Base-by-base conservation (phyloP, 441 rosid genomes). In the Iberis amara region DNA sequence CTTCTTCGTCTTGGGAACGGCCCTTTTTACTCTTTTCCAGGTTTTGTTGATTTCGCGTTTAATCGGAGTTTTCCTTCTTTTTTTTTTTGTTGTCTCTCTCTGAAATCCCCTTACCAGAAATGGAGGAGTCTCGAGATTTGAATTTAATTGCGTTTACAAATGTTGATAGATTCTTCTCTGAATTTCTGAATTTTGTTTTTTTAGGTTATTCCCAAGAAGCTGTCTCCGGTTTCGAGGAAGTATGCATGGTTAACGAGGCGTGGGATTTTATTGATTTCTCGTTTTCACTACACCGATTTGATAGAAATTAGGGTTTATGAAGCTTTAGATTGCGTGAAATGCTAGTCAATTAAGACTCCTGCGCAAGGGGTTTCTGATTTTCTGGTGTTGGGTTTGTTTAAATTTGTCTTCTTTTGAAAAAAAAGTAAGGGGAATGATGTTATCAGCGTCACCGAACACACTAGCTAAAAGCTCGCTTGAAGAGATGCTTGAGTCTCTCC, bases 401-500 rank as follows among this genome's bases (percentile, higher is more conserved):
- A 14, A 13, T 21, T 37, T 30, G 5, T 21, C n/a, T 10, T 51
- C 18, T 14, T 15, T 32, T 23, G 62, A 13, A 28, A 28, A 8
- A 15, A 4, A 0, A 14, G 12, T 1, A 3, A 3, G 5, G 4
- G 52, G 21, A 4, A 68, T 68, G 59, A 68, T 68, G 72, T 61
- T 67, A 55, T 67, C 71, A 26, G 66, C 71, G 45, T 67, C 71
- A 15, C 71, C 67, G 15, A 68, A 44, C 33, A 68, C 67, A 14
- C 44, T 61, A 24, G 67, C 59, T 47, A 85, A 81, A 47, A 94
- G 99, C 73, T 94, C 99, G 6, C 62, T 94, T 26, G 99, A 94
- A 77, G 99, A 76, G 76, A 94, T 94, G 99, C 70, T 94, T 32
- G 95, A 86, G 23, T 79, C 90, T 11, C 78, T 94, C 32, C 75